Evolutionary conservation across 345 rosid genomes (phyloP).

Genomic region (Anacardium occidentale): DNA sequence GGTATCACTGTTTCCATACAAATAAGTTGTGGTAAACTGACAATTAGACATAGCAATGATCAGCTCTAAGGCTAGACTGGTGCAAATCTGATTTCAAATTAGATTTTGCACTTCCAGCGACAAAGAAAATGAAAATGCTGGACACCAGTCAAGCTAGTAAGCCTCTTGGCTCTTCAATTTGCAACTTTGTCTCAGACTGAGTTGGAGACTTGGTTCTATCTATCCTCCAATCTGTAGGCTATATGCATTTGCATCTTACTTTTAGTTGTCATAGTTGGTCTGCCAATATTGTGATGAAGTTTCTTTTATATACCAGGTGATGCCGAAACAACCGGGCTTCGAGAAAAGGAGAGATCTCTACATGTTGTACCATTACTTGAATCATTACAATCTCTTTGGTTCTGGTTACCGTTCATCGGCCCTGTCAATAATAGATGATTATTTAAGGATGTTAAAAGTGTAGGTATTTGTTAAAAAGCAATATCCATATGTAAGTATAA

Average conservation of each 20-base stretch:
- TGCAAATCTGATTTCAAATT: neutral
- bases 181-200: neutral
- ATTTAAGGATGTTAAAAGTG: constrained; percentile 53
- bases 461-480: constrained; percentile 4
- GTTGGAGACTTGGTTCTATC: neutral
- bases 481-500: neutral
- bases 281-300: neutral
- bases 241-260: neutral
- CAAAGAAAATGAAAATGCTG: neutral
- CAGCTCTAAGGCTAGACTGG: neutral
- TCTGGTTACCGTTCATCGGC: constrained; percentile 85
- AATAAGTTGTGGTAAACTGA: neutral
- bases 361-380: constrained; percentile 83
- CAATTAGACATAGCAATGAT: neutral
- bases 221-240: neutral
- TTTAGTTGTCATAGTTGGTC: neutral
- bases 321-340: constrained; percentile 77
- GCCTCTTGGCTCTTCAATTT: neutral
- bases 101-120: neutral
- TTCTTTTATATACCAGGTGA: constrained; percentile 50
- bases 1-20: constrained; percentile 39
- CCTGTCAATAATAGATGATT: constrained; percentile 69
- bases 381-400: constrained; percentile 91
- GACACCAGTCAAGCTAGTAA: neutral
- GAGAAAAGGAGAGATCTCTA: constrained; percentile 81